Conservation (phyloP, 768 basidiomycete genomes). For the Udeniomyces megalosporus region DNA sequence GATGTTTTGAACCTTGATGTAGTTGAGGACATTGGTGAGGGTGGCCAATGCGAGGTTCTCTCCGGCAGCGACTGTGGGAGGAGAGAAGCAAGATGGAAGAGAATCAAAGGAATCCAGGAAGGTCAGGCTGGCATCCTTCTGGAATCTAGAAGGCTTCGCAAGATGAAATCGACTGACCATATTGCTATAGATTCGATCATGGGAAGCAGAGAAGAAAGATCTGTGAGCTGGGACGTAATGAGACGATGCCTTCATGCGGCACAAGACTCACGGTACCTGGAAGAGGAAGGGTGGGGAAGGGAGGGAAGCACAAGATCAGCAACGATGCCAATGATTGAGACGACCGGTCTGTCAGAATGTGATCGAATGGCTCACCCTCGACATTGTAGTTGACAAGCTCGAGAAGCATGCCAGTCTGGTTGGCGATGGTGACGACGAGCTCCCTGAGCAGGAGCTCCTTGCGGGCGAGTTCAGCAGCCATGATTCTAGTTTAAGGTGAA, state of each 20-base stretch:
- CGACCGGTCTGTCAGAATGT: too few relatives aligned
- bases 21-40: slow-evolving; percentile 90
- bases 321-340: too few relatives aligned
- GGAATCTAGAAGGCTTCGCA: background rate
- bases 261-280: slow-evolving; percentile 8
- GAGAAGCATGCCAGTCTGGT: slow-evolving; percentile 59
- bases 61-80: slow-evolving; percentile 66
- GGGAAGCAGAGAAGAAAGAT: too few relatives aligned
- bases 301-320: background rate
- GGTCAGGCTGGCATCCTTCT: too few relatives aligned
- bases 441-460: slow-evolving; percentile 90
- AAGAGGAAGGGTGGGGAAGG: background rate
- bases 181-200: slow-evolving; percentile 6
- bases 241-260: too few relatives aligned
- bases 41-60: slow-evolving; percentile 85
- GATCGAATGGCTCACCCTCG: slow-evolving; percentile 50
- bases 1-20: slow-evolving; percentile 88
- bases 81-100: background rate
- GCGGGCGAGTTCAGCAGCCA: slow-evolving; percentile 20
- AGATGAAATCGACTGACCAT: background rate
- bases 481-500: background rate
- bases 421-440: slow-evolving; percentile 80
- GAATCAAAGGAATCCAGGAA: background rate
- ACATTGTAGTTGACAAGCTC: slow-evolving; percentile 84
- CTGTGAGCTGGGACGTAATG: too few relatives aligned